These are phyloP conservation scores for Rhodamnia rubescens DNA, from an alignment of 345 rosid species.

Conservation along the genomic window DNA sequence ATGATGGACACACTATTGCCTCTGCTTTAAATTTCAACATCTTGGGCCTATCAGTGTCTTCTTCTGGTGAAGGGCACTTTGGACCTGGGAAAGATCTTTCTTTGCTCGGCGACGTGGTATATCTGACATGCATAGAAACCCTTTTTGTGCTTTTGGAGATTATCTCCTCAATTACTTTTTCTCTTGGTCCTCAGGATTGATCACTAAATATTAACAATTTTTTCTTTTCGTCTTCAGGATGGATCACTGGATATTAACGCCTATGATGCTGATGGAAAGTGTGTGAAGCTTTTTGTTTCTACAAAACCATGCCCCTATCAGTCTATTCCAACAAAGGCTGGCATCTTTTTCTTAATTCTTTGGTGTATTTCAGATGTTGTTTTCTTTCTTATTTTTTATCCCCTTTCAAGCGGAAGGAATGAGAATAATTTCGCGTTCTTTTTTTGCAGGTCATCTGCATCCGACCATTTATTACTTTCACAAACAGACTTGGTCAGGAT, in stretches of 20 bases:
- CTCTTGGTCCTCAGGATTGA: conserved; percentile 58
- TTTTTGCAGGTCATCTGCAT: conserved; percentile 60
- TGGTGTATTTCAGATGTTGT: background rate
- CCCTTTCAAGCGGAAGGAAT: background rate
- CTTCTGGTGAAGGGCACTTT: conserved; percentile 40
- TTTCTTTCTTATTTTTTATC: background rate
- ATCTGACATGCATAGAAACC: background rate
- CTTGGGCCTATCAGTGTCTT: conserved; percentile 58
- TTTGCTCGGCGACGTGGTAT: conserved; percentile 88
- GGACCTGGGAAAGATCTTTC: conserved; percentile 85
- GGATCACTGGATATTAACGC: conserved; percentile 85
- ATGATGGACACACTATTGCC: conserved; percentile 82
- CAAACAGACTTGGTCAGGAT: conserved; percentile 85
- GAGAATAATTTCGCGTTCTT: background rate
- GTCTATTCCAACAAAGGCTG: conserved; percentile 89
- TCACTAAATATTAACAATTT: conserved; percentile 52
- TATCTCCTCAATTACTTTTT: conserved; percentile 1
- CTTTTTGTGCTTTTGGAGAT: background rate
- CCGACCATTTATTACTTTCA: conserved; percentile 91
- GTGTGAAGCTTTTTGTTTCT: conserved; percentile 75
- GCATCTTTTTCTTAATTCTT: background rate
- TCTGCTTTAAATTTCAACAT: conserved; percentile 75
- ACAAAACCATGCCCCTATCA: conserved; percentile 72
- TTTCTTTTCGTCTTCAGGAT: conserved; percentile 40
- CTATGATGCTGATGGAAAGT: conserved; percentile 53